Evolutionary conservation across 2,329 filamentous ascomycete species (phyloP).

Genomic region (Sarocladiaceae sp.): DNA sequence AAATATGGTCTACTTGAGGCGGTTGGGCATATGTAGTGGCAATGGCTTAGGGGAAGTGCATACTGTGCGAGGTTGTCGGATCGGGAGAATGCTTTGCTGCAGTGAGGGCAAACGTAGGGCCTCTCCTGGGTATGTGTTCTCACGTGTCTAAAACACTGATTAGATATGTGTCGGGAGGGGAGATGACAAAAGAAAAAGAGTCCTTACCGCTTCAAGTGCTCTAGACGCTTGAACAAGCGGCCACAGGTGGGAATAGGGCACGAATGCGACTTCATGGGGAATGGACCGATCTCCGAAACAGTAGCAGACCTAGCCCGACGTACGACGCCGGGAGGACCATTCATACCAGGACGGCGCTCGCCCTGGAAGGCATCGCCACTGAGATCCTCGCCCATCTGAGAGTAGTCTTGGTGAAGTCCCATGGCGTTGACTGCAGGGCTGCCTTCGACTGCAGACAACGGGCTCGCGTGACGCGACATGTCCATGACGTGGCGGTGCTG

Average conservation of each 20-base stretch:
- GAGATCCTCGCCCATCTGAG: constrained; percentile 59
- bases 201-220: constrained; percentile 96
- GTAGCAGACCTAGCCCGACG: constrained; percentile 91
- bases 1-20: background rate
- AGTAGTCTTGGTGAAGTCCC: constrained; percentile 67
- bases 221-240: constrained; percentile 95
- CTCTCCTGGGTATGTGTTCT: constrained; percentile 99
- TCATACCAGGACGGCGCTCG: constrained; percentile 58
- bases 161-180: constrained; percentile 17
- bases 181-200: constrained; percentile 33
- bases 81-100: constrained; percentile 97
- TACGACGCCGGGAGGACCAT: constrained; percentile 53
- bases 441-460: constrained; percentile 77
- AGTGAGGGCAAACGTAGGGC: constrained; percentile 95
- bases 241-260: constrained; percentile 99
- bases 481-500: constrained; percentile 79
- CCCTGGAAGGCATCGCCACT: constrained; percentile 45
- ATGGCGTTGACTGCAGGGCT: constrained; percentile 71
- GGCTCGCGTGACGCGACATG: constrained; percentile 87
- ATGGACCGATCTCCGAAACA: constrained; percentile 93
- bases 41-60: constrained; percentile 27
- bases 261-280: constrained; percentile 96
- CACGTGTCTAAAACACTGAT: constrained; percentile 71
- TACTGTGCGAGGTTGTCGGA: constrained; percentile 99
- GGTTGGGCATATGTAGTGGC: constrained; percentile 10